A percentile compares a stretch with the other conserved stretches of the same genome.
Evolutionary conservation across 306 rosid species (phyloP).

Genomic region (Myrica gale): DNA sequence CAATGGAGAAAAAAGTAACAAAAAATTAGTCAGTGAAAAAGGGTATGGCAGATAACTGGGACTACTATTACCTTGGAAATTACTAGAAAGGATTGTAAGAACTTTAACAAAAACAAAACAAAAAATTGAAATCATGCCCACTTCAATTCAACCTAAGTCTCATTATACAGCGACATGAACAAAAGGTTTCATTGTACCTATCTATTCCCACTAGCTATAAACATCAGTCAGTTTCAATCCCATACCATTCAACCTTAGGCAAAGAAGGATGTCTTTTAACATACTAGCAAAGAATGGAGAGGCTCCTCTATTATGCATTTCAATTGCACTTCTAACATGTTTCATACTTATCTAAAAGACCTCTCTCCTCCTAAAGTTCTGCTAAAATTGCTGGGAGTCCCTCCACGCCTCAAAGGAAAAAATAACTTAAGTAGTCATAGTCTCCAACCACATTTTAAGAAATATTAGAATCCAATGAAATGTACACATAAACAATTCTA

Average conservation of each 20-base stretch:
- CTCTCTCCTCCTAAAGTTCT: background rate
- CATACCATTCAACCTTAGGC: background rate
- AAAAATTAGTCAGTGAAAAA: conserved; percentile 4
- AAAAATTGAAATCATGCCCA: background rate
- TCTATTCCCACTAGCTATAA: background rate
- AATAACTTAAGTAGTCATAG: background rate
- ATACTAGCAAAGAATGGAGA: background rate
- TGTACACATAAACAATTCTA: background rate
- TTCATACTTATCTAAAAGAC: background rate
- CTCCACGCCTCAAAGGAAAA: background rate
- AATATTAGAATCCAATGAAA: background rate
- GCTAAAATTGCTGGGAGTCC: background rate
- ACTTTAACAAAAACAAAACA: background rate
- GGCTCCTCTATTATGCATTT: background rate
- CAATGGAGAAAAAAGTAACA: conserved; percentile 1
- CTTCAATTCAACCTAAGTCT: background rate
- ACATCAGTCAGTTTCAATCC: background rate
- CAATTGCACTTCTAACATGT: background rate
- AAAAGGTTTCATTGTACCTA: too few species aligned
- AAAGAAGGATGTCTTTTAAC: background rate
- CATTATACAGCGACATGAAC: too few species aligned
- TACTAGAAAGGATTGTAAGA: background rate
- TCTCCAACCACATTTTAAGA: background rate
- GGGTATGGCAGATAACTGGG: background rate
- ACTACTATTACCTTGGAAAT: background rate